Percentiles rank a stretch among this genome's conserved stretches.
These are phyloP conservation scores for Ophiostoma australiae DNA, from an alignment of 2,329 filamentous ascomycete genomes.

Conservation along the genomic window DNA sequence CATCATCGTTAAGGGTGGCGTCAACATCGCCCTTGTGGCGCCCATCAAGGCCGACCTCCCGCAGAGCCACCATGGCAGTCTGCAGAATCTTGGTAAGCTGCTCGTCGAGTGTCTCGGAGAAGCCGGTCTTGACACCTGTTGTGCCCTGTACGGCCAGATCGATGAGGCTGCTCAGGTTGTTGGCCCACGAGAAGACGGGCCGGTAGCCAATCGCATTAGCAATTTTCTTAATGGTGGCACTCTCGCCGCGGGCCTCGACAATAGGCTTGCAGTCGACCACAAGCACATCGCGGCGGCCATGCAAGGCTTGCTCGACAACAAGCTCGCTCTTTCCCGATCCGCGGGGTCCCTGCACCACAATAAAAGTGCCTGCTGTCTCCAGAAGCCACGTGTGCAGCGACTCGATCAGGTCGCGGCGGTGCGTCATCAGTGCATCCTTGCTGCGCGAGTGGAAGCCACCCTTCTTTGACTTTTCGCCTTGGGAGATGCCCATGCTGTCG, in stretches of 20 bases:
- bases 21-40: constrained; percentile 56
- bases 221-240: constrained; percentile 74
- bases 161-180: constrained; percentile 85
- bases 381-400: constrained; percentile 80
- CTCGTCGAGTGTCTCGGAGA: constrained; percentile 85
- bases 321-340: constrained; percentile 89
- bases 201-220: constrained; percentile 82
- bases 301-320: constrained; percentile 76
- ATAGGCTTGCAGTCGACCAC: constrained; percentile 91
- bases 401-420: constrained; percentile 74
- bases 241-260: constrained; percentile 83
- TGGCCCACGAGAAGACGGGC: constrained; percentile 94
- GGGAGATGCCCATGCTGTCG: constrained; percentile 50
- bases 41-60: constrained; percentile 65
- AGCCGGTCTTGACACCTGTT: constrained; percentile 88
- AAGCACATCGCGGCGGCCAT: constrained; percentile 69
- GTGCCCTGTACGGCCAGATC: constrained; percentile 91
- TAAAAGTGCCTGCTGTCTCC: constrained; percentile 85
- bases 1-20: constrained; percentile 67
- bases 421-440: constrained; percentile 79
- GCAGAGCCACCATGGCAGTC: constrained; percentile 74
- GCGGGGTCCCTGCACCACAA: constrained; percentile 85
- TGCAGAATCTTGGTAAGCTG: constrained; percentile 86
- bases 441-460: constrained; percentile 36
- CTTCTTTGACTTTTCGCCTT: background rate